These are phyloP conservation scores for Diaporthe citriasiana DNA, from an alignment of 2,329 filamentous ascomycete species.

Conservation along the genomic window DNA sequence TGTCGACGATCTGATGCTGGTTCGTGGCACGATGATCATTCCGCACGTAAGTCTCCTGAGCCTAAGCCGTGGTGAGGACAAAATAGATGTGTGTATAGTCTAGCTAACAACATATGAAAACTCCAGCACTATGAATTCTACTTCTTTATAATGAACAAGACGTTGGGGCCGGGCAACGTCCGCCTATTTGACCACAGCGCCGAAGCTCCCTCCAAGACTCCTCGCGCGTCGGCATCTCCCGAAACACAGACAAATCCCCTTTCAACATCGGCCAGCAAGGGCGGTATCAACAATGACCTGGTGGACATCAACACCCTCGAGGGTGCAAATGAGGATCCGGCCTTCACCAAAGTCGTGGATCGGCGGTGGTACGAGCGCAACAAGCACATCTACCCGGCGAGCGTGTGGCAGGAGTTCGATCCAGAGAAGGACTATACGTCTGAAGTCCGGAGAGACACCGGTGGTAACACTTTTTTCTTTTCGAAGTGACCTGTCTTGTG, in stretches of 20 bases:
- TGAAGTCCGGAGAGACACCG: slow-evolving; percentile 83
- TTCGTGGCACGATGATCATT: slow-evolving; percentile 90
- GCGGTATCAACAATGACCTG: slow-evolving; percentile 54
- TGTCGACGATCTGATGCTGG: slow-evolving; percentile 95
- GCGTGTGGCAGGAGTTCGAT: slow-evolving; percentile 95
- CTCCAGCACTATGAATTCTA: slow-evolving; percentile 95
- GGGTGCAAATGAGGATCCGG: slow-evolving; percentile 82
- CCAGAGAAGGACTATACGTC: slow-evolving; percentile 87
- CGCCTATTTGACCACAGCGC: slow-evolving; percentile 82
- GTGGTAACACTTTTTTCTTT: slow-evolving; percentile 96
- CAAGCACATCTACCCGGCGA: slow-evolving; percentile 98
- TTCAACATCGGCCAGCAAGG: slow-evolving; percentile 52
- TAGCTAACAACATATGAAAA: slow-evolving; percentile 45
- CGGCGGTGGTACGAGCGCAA: slow-evolving; percentile 97
- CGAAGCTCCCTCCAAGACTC: slow-evolving; percentile 56
- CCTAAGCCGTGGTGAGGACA: slow-evolving; percentile 1
- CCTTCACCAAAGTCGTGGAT: slow-evolving; percentile 93
- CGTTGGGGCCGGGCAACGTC: slow-evolving; percentile 77
- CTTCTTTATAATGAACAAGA: slow-evolving; percentile 94
- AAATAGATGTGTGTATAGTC: slow-evolving; percentile 33
- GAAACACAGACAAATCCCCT: slow-evolving; percentile 51
- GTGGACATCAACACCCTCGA: slow-evolving; percentile 73
- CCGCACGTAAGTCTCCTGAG: slow-evolving; percentile 80
- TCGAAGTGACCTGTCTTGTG: slow-evolving; percentile 56
- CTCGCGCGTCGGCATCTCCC: slow-evolving; percentile 14